A percentile compares a stretch with the other conserved stretches of the same genome.
phyloP scores from a whole-genome alignment of 2,329 filamentous ascomycete species.

The Nigrospora oryzae region DNA sequence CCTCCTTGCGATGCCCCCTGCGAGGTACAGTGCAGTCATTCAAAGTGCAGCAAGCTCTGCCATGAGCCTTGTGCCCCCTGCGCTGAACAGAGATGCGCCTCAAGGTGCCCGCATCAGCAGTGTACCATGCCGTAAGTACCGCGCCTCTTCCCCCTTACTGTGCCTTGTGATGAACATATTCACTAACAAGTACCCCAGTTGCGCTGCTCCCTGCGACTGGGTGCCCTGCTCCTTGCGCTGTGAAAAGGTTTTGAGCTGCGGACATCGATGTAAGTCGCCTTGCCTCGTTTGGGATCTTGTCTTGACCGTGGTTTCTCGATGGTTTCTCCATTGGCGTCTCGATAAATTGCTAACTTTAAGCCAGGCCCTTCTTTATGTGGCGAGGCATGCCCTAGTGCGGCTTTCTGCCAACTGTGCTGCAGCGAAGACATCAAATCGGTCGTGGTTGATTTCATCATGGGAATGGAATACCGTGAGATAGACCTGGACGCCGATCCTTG shows the following conservation, averaged over 20 bases:
- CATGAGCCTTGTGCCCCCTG: constrained; percentile 54
- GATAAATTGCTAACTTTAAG: too few species aligned
- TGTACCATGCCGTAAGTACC: constrained; percentile 26
- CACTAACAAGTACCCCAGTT: too few species aligned
- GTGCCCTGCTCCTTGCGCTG: too few species aligned
- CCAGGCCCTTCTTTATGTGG: constrained; percentile 34
- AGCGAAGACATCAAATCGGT: constrained; percentile 30
- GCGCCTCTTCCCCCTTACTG: background rate
- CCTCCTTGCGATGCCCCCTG: constrained; percentile 39
- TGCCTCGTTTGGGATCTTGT: too few species aligned
- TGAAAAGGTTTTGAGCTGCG: too few species aligned
- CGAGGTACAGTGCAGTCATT: constrained; percentile 48
- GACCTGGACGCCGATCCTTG: constrained; percentile 52
- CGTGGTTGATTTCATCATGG: constrained; percentile 48
- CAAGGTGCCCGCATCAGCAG: constrained; percentile 42
- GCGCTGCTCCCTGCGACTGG: too few species aligned
- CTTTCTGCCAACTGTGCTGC: constrained; percentile 50
- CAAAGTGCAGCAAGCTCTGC: constrained; percentile 45
- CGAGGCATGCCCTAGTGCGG: constrained; percentile 44
- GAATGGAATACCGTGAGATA: constrained; percentile 45
- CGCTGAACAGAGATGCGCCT: constrained; percentile 43
- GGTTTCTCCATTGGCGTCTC: too few species aligned
- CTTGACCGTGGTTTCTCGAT: constrained; percentile 25
- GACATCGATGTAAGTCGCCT: too few species aligned
- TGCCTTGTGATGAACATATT: background rate